A percentile compares a stretch with the other conserved stretches of the same genome.
Evolutionary conservation across 257 asterid genomes (phyloP).

Genomic region (Primulina huaijiensis): DNA sequence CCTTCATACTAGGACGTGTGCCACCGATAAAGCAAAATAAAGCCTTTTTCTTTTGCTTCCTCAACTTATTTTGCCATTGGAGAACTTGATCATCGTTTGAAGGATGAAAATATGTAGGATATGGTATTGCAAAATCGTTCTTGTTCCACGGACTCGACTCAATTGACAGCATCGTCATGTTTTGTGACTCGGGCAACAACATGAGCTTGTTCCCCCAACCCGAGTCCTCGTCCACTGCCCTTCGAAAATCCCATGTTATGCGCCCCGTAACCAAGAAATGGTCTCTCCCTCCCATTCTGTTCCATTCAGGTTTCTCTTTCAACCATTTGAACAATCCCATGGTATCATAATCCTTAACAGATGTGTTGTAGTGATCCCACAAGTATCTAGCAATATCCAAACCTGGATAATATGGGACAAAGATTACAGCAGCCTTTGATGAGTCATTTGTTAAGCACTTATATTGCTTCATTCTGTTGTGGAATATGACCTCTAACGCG

Average conservation of each 20-base stretch:
- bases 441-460: conserved; percentile 70
- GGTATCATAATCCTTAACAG: conserved; percentile 46
- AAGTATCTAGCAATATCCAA: conserved; percentile 60
- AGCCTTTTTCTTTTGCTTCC: conserved; percentile 39
- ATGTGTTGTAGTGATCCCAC: conserved; percentile 35
- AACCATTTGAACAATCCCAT: conserved; percentile 37
- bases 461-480: conserved; percentile 68
- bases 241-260: conserved; percentile 77
- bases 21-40: conserved; percentile 73
- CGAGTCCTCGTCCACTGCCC: conserved; percentile 38
- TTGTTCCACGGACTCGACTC: conserved; percentile 84
- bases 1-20: conserved; percentile 56
- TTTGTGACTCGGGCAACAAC: conserved; percentile 57
- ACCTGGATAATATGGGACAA: conserved; percentile 73
- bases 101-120: conserved; percentile 90
- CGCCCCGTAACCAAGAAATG: conserved; percentile 75
- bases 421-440: conserved; percentile 55
- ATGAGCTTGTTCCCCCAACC: conserved; percentile 78
- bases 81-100: conserved; percentile 42
- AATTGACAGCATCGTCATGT: conserved; percentile 66
- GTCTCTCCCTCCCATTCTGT: conserved; percentile 55
- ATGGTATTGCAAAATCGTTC: conserved; percentile 80
- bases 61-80: conserved; percentile 57
- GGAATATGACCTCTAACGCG: conserved; percentile 67
- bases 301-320: conserved; percentile 55